Conservation (phyloP, 75 land plant genomes). For the Ceratopteris richardii region DNA sequence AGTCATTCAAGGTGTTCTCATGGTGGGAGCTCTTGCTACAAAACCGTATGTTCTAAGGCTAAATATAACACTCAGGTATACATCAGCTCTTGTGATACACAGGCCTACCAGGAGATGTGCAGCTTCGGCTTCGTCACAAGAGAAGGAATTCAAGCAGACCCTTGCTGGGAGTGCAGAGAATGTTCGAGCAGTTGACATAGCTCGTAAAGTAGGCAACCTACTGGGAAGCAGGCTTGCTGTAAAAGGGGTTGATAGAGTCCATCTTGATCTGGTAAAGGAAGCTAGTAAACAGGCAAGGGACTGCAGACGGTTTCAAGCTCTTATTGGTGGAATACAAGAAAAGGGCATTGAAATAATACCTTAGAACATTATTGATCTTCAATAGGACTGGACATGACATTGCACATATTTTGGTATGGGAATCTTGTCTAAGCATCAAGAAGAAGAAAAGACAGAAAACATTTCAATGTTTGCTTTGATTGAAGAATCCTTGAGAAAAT, state of each 20-base stretch:
- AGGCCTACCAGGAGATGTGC: not conserved
- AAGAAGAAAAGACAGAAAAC: no score
- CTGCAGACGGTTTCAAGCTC: not conserved
- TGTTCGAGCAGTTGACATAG: not conserved
- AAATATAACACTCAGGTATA: not conserved
- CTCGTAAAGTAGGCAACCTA: not conserved
- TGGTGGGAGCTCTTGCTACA: not conserved
- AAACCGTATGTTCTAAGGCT: not conserved
- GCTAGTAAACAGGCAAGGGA: not conserved
- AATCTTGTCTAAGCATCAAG: no score
- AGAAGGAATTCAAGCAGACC: not conserved
- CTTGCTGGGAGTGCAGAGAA: not conserved
- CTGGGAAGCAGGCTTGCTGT: not conserved
- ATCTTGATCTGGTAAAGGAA: not conserved
- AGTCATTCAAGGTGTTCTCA: no score
- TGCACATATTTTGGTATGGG: no score
- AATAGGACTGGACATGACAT: no score
- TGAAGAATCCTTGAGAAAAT: no score
- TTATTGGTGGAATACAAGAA: not conserved
- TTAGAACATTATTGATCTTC: not conserved
- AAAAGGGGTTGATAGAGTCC: not conserved
- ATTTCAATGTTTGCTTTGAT: no score
- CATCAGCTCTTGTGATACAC: not conserved
- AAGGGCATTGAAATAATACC: slow-evolving; percentile 1
- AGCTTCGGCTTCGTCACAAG: not conserved